A percentile compares a stretch with the other conserved stretches of the same genome.
phyloP scores from a whole-genome alignment of 495 filamentous ascomycete species.

The Aspergillus egyptiacus region DNA sequence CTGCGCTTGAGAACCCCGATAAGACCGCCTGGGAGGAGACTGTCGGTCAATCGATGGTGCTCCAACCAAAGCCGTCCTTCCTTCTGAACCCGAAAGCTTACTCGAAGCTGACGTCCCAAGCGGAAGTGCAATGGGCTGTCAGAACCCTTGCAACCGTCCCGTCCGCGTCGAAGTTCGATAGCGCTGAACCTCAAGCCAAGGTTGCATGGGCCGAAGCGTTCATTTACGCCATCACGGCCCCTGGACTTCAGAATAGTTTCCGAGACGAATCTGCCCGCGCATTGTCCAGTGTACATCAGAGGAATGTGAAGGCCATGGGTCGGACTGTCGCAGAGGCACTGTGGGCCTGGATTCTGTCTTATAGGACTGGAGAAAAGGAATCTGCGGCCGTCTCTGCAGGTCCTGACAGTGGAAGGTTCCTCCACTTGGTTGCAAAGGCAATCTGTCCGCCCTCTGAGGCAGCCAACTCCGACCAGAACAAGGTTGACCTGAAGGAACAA shows the following conservation, averaged over 20 bases:
- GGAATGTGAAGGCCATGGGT: constrained; percentile 49
- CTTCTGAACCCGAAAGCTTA: constrained; percentile 79
- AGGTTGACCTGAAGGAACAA: constrained; percentile 49
- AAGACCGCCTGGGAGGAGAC: constrained; percentile 44
- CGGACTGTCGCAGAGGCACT: constrained; percentile 60
- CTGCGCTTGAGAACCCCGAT: constrained; percentile 27
- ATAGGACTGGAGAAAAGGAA: constrained; percentile 68
- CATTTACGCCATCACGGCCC: constrained; percentile 66
- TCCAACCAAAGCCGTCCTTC: constrained; percentile 74
- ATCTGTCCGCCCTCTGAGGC: constrained; percentile 52
- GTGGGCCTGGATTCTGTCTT: constrained; percentile 72
- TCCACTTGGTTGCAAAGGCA: constrained; percentile 61
- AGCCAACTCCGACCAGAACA: constrained; percentile 29
- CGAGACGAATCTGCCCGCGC: constrained; percentile 53
- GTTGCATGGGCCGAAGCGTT: constrained; percentile 74
- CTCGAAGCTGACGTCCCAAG: constrained; percentile 62
- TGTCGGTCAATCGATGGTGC: constrained; percentile 53
- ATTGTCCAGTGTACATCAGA: constrained; percentile 54
- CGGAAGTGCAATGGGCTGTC: constrained; percentile 71
- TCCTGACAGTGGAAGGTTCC: constrained; percentile 44
- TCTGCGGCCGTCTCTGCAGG: constrained; percentile 64
- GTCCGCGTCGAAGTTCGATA: constrained; percentile 31
- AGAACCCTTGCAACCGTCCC: constrained; percentile 62
- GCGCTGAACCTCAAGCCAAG: constrained; percentile 31
- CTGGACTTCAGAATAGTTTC: constrained; percentile 48